Percentiles rank a stretch among this genome's conserved stretches.
Conservation (phyloP, 257 asterid species). For the Salvia splendens region DNA sequence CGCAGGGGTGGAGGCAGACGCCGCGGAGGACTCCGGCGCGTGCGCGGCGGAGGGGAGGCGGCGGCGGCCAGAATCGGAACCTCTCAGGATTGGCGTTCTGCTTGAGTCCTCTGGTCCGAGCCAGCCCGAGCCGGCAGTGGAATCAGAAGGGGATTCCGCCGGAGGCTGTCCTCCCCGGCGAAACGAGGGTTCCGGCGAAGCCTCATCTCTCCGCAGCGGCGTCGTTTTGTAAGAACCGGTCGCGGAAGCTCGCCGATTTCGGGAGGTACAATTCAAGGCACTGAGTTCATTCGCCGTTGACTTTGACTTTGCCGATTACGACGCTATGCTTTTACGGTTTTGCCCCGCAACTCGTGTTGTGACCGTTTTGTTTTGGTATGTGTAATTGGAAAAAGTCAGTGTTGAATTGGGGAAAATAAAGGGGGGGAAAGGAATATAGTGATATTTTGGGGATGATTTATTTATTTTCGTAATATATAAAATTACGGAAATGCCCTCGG, state of each 20-base stretch:
- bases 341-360: constrained; percentile 42
- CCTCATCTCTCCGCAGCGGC: constrained; percentile 46
- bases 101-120: constrained; percentile 78
- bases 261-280: constrained; percentile 66
- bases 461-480: not conserved
- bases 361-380: constrained; percentile 11
- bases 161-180: constrained; percentile 43
- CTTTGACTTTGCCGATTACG: constrained; percentile 40
- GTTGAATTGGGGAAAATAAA: not conserved
- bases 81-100: constrained; percentile 64
- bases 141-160: constrained; percentile 62
- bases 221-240: constrained; percentile 74
- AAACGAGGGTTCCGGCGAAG: constrained; percentile 49
- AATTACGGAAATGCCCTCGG: constrained; percentile 26
- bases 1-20: constrained; percentile 68
- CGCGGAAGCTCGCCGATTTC: constrained; percentile 85
- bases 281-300: constrained; percentile 46
- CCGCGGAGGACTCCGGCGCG: constrained; percentile 59
- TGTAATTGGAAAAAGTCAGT: constrained; percentile 8
- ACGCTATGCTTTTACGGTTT: constrained; percentile 42
- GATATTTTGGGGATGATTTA: not conserved
- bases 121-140: constrained; percentile 71
- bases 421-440: not conserved
- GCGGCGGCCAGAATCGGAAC: constrained; percentile 36
- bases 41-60: constrained; percentile 42